These are phyloP conservation scores for Penicillium olsonii DNA, from an alignment of 2,329 filamentous ascomycete species.

Conservation along the genomic window DNA sequence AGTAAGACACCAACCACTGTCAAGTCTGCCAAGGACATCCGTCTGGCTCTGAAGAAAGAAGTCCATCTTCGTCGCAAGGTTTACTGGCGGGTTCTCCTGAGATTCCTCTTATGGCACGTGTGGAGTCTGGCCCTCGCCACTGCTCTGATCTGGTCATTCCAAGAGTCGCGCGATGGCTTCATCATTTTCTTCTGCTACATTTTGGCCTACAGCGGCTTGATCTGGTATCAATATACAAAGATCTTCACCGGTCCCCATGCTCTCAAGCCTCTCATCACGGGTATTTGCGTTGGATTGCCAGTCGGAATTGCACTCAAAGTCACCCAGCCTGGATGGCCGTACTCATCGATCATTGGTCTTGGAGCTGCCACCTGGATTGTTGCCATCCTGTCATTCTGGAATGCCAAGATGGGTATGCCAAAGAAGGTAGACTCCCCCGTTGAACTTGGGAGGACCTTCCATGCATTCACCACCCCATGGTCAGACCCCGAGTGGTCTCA, in stretches of 20 bases:
- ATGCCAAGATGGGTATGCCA: conserved; percentile 52
- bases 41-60: conserved; percentile 48
- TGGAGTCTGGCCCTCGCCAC: conserved; percentile 55
- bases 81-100: conserved; percentile 54
- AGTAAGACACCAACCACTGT: conserved; percentile 45
- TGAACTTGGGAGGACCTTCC: conserved; percentile 39
- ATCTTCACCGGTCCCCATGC: conserved; percentile 55
- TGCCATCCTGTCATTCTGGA: conserved; percentile 51
- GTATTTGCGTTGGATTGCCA: conserved; percentile 48
- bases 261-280: conserved; percentile 51
- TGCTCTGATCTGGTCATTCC: conserved; percentile 56
- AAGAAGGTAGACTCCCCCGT: conserved; percentile 40
- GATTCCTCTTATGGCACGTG: conserved; percentile 54
- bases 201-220: conserved; percentile 53
- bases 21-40: conserved; percentile 45
- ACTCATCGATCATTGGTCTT: conserved; percentile 51
- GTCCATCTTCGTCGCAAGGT: conserved; percentile 49
- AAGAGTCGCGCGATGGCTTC: conserved; percentile 43
- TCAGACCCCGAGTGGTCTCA: conserved; percentile 52
- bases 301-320: conserved; percentile 49
- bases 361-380: conserved; percentile 54
- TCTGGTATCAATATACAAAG: conserved; percentile 57
- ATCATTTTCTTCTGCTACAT: conserved; percentile 55
- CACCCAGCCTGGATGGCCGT: conserved; percentile 44
- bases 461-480: conserved; percentile 48